Evolutionary conservation across 331 rosid genomes (phyloP).

Genomic region (Cydonia oblonga): DNA sequence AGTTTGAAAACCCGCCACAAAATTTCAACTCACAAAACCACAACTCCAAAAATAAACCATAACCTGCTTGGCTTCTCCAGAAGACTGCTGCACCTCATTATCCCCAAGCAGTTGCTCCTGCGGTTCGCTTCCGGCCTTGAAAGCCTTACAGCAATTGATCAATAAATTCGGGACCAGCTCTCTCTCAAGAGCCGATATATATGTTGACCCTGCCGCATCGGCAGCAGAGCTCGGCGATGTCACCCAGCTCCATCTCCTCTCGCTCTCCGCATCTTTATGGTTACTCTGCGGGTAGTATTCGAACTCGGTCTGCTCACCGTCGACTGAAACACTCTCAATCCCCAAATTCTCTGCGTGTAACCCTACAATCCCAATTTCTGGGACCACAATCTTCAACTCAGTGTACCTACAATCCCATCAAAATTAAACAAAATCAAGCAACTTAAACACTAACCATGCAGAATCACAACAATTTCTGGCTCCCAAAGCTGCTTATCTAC

Average conservation of each 20-base stretch:
- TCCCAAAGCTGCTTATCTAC: neutral
- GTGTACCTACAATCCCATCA: constrained; percentile 39
- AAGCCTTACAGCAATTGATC: constrained; percentile 76
- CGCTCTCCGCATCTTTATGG: constrained; percentile 35
- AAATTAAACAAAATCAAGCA: neutral
- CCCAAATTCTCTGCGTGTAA: constrained; percentile 88
- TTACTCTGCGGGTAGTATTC: constrained; percentile 64
- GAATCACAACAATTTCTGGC: neutral
- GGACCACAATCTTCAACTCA: constrained; percentile 78
- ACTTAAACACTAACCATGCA: neutral
- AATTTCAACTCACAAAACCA: neutral
- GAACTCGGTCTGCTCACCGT: constrained; percentile 76
- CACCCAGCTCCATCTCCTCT: constrained; percentile 48
- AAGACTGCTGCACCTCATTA: constrained; percentile 42
- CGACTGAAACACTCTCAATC: constrained; percentile 70
- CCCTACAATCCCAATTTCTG: constrained; percentile 88
- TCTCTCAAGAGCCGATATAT: constrained; percentile 56
- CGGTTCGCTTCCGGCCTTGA: constrained; percentile 48
- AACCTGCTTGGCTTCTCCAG: constrained; percentile 77
- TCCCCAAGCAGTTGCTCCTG: constrained; percentile 45
- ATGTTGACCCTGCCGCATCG: constrained; percentile 56
- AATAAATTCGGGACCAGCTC: constrained; percentile 72
- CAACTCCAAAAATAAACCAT: constrained; percentile 16
- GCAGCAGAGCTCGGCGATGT: constrained; percentile 62
- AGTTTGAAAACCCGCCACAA: neutral